Evolutionary conservation across 345 rosid genomes (phyloP).

Genomic region (Syzygium aqueum): DNA sequence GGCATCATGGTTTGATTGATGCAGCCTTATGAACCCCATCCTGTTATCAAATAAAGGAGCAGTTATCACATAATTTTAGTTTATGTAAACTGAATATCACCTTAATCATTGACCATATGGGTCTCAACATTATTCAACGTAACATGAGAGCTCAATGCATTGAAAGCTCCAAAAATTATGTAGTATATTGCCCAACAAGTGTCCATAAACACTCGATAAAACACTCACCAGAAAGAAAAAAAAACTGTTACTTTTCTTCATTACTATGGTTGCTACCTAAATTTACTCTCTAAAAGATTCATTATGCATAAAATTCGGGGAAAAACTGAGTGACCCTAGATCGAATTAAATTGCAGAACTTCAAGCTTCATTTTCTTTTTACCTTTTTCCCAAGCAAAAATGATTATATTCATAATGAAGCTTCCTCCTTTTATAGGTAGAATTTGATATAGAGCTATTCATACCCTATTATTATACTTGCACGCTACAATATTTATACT

Average conservation of each 20-base stretch:
- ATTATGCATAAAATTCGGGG: background rate
- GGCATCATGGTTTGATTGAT: background rate
- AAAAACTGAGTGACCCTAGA: rapidly evolving
- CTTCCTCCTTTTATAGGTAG: background rate
- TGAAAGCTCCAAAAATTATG: background rate
- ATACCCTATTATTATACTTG: too few species aligned
- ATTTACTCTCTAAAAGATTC: background rate
- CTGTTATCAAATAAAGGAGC: too few species aligned
- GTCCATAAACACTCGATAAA: background rate
- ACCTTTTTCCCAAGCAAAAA: background rate
- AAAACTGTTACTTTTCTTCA: background rate
- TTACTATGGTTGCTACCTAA: background rate
- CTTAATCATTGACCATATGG: background rate
- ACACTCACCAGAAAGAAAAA: background rate
- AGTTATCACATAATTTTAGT: too few species aligned
- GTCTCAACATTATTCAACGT: background rate
- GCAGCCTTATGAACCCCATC: background rate
- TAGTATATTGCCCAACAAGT: background rate
- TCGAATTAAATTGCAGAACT: background rate
- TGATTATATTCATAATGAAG: background rate
- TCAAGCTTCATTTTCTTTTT: background rate
- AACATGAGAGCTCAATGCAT: background rate
- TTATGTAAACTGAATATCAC: too few species aligned
- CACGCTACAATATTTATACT: background rate
- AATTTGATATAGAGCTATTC: too few species aligned